Percentiles rank a stretch among this genome's conserved stretches.
phyloP scores from a whole-genome alignment of 2,329 filamentous ascomycete species.

The Hypocrella siamensis region DNA sequence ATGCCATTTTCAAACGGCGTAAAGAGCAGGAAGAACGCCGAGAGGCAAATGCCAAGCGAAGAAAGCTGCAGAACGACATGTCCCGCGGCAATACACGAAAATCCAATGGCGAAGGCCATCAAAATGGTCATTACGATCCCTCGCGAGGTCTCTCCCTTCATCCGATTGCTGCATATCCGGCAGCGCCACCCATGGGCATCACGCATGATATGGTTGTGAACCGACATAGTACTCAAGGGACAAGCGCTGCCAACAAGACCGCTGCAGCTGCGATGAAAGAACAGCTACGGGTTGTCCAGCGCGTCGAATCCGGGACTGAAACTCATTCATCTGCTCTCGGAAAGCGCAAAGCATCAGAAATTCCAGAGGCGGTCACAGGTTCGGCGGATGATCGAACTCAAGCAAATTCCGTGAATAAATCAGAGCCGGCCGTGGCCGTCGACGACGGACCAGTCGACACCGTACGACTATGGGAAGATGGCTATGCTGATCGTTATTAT shows the following conservation, averaged over 20 bases:
- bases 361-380: neutral
- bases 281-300: conserved; percentile 41
- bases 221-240: conserved; percentile 45
- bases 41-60: conserved; percentile 63
- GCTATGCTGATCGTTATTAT: conserved; percentile 91
- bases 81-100: conserved; percentile 4
- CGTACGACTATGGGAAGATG: conserved; percentile 85
- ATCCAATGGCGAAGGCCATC: conserved; percentile 6
- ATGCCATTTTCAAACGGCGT: conserved; percentile 78
- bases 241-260: conserved; percentile 81
- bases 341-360: conserved; percentile 57
- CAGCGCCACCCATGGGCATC: conserved; percentile 38
- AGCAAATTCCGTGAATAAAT: too few relatives aligned
- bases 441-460: conserved; percentile 62
- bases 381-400: too few relatives aligned
- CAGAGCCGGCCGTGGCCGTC: conserved; percentile 3
- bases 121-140: conserved; percentile 19
- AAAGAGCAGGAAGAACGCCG: conserved; percentile 74
- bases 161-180: conserved; percentile 33
- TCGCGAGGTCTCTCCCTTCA: conserved; percentile 16
- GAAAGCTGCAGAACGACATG: conserved; percentile 52
- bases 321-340: conserved; percentile 36
- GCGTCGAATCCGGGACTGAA: conserved; percentile 7
- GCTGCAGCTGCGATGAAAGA: conserved; percentile 80
- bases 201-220: conserved; percentile 86